Evolutionary conservation across 495 filamentous ascomycete genomes (phyloP), one percentile per base, ranked within the genome.

Genomic region (Aspergillus ellipticus): DNA sequence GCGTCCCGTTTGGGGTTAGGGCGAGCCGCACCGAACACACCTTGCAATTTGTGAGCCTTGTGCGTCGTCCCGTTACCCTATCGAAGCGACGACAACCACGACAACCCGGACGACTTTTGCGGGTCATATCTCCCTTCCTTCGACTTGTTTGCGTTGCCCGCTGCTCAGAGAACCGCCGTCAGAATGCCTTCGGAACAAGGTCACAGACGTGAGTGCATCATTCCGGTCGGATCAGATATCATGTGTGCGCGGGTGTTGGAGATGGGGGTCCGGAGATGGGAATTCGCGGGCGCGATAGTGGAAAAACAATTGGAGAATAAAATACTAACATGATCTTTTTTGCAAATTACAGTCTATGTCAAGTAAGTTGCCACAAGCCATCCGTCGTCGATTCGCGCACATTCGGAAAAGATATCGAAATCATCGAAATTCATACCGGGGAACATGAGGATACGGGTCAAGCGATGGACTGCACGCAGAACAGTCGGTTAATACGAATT

Each of bases 101-200:
- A 76, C 72, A 72, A 76, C 67, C 69, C 72, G 72, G 66, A 75
- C 71, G 74, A 77, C 73, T 70, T 68, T 72, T 73, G 73, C 74
- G 72, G 74, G 74, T 72, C 72, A 74, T 72, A 58, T 64, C 58
- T 65, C 57, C 63, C 58, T 66, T 74, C 67, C 63, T 69, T 77
- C 71, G 74, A 77, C 74, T 70, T 74, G 66, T 70, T 72, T 74
- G 73, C 68, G 70, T 74, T 71, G 71, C 72, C 73, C 69, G 72
- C 69, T 69, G 67, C 69, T 74, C 72, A 75, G 73, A 73, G 66
- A 70, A 69, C 61, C 67, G 63, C 69, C 67, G 77, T 77, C 85
- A 89, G 81, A 74, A 92, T 92, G 88, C 82, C 85, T 85, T 83
- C 85, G 68, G 87, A 88, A 85, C 76, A 85, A 66, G 88, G 88